Conservation (phyloP, 306 rosid genomes). For the Lathyrus tuberosus region DNA sequence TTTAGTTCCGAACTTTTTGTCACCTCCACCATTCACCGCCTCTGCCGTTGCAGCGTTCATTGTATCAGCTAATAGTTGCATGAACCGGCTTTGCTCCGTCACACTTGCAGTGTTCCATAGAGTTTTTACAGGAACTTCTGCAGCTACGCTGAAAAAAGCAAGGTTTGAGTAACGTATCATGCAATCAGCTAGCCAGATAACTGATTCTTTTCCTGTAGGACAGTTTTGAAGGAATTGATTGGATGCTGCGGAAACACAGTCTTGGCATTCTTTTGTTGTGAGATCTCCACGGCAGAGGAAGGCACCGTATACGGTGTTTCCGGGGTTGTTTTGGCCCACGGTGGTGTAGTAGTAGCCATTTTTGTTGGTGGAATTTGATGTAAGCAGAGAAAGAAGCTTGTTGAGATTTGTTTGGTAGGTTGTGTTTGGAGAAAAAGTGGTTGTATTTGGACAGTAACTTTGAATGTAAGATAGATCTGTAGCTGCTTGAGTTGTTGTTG, state of each 20-base stretch:
- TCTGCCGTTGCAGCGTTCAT: not conserved
- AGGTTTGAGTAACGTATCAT: conserved; percentile 45
- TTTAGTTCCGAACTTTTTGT: conserved; percentile 42
- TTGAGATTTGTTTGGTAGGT: conserved; percentile 30
- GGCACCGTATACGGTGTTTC: conserved; percentile 31
- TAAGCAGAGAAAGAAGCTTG: conserved; percentile 28
- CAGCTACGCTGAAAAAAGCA: conserved; percentile 20
- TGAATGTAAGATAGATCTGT: not conserved
- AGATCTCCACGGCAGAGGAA: conserved; percentile 47
- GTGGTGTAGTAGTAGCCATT: conserved; percentile 36
- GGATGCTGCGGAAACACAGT: conserved; percentile 39
- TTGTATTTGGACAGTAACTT: conserved; percentile 27
- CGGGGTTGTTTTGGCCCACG: not conserved
- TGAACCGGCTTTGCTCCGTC: conserved; percentile 15
- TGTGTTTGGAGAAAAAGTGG: conserved; percentile 20
- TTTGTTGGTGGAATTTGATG: conserved; percentile 31
- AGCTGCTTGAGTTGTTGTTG: not conserved
- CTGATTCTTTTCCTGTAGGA: conserved; percentile 20
- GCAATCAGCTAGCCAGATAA: conserved; percentile 43
- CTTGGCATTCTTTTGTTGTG: conserved; percentile 6
- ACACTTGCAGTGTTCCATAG: not conserved
- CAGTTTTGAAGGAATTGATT: not conserved
- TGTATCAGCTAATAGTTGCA: conserved; percentile 11
- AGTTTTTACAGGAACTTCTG: rapidly evolving
- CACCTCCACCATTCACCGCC: conserved; percentile 22